Evolutionary conservation across 2,329 filamentous ascomycete species (phyloP).

Genomic region (Fusarium paranaense): DNA sequence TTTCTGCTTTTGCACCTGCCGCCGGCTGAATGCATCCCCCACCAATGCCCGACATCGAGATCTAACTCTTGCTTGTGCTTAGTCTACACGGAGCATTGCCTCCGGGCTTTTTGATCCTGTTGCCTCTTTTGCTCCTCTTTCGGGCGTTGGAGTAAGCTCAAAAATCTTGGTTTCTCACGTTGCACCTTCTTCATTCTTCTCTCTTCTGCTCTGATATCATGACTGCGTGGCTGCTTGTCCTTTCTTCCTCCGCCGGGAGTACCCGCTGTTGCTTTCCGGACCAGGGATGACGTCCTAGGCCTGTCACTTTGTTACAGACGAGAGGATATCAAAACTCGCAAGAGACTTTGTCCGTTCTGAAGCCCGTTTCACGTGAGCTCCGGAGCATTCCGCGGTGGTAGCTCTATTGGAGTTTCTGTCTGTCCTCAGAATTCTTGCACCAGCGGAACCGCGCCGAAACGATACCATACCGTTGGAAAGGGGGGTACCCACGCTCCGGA

Average conservation of each 20-base stretch:
- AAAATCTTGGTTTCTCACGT: constrained; percentile 17
- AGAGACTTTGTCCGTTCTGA: constrained; percentile 15
- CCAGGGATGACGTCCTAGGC: not conserved
- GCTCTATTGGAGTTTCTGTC: not conserved
- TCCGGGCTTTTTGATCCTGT: constrained; percentile 12
- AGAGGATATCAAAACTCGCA: constrained; percentile 4
- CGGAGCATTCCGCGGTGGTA: not conserved
- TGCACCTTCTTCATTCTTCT: not conserved
- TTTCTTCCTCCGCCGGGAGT: constrained; percentile 1
- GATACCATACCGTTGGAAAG: not conserved
- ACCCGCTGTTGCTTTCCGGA: constrained; percentile 9
- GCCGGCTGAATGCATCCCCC: constrained; percentile 9
- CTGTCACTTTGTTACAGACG: not conserved
- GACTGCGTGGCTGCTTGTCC: constrained; percentile 10
- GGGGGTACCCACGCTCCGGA: constrained; percentile 13
- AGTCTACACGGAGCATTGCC: constrained; percentile 25
- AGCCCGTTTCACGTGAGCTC: not conserved
- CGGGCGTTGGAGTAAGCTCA: not conserved
- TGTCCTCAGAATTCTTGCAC: not conserved
- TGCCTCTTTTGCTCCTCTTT: not conserved
- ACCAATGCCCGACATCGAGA: constrained; percentile 32
- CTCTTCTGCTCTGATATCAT: not conserved
- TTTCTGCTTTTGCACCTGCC: not conserved
- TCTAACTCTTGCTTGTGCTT: constrained; percentile 26
- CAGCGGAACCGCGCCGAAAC: constrained; percentile 3